phyloP scores from a whole-genome alignment of 305 asterid species.

The Fraxinus dipetala region DNA sequence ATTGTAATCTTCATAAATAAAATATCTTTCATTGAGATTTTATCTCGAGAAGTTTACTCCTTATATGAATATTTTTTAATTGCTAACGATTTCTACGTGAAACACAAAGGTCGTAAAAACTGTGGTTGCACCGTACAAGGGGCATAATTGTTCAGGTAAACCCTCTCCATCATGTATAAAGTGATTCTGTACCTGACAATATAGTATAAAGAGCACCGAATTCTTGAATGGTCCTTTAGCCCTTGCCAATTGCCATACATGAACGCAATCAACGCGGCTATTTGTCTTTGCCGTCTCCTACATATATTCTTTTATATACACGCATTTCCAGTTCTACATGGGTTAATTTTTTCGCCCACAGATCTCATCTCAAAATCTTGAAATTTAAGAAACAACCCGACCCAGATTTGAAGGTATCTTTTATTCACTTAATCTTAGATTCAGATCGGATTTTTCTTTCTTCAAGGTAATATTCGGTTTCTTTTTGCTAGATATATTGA shows the following conservation, averaged over 20 bases:
- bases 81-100: no score
- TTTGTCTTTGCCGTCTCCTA: not conserved
- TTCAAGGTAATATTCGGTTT: not conserved
- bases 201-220: no score
- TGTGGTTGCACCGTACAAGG: no score
- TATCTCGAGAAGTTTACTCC: no score
- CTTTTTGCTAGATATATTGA: not conserved
- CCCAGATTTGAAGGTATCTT: not conserved
- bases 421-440: not conserved
- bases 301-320: not conserved
- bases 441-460: not conserved
- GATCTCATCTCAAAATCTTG: not conserved
- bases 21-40: no score
- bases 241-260: not conserved
- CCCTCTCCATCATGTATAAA: no score
- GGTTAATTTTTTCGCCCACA: not conserved
- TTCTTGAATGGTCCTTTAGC: not conserved
- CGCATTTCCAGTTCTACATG: not conserved
- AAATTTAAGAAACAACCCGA: no score
- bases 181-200: no score
- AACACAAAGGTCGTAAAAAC: no score
- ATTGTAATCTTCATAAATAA: no score
- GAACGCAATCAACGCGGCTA: not conserved
- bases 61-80: no score
- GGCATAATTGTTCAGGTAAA: no score